Base-by-base conservation (phyloP, 78 protist species). In the Dictyostelium intermedium region DNA sequence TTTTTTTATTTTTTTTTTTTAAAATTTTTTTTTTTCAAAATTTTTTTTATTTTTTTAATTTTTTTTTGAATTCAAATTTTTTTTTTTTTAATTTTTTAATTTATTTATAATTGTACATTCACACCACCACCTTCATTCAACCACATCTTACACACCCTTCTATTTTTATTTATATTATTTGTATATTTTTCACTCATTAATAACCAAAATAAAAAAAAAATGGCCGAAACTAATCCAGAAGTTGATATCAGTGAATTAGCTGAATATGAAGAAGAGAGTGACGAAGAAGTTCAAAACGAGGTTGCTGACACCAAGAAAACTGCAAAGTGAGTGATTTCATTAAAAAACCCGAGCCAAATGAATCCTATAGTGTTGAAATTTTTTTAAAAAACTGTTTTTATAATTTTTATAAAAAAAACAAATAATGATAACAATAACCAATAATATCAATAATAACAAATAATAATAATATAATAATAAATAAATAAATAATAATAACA, bases 261-360 rank as follows among this genome's bases (percentile, higher is more conserved):
- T 76, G 96, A 83, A 70, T 92, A 92, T 56, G 89, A 92, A 69
- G 96, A 92, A 69, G 96, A 92, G 56, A 80, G 85, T 50, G 96
- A 83, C 39, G 91, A 92, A 47, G 95, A 91, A 56, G 69, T 63
- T 32, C 76, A 45, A 35, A 80, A 82, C 35, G 79, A 83, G 23
- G 77, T 60, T 1, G 34, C 30, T n/a, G 91, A 66, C 30, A 6
- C 78, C 27, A 85, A 70, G 39, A 92, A 56, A 30, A 79, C 72
- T 35, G 96, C 91, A 83, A 92, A 92, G 96, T 87, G 85, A 79
- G 93, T 87, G 45, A 73, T 73, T 32, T 35, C 80, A 73, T 73
- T 35, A 34, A 70, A 72, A 66, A 7, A 66, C 16, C 45, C 45
- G 37, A 73, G 25, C 39, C 37, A 69, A 69, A 30, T 14, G 77